These are phyloP conservation scores for Salvia rosmarinus DNA, from an alignment of 257 asterid genomes.

Conservation along the genomic window DNA sequence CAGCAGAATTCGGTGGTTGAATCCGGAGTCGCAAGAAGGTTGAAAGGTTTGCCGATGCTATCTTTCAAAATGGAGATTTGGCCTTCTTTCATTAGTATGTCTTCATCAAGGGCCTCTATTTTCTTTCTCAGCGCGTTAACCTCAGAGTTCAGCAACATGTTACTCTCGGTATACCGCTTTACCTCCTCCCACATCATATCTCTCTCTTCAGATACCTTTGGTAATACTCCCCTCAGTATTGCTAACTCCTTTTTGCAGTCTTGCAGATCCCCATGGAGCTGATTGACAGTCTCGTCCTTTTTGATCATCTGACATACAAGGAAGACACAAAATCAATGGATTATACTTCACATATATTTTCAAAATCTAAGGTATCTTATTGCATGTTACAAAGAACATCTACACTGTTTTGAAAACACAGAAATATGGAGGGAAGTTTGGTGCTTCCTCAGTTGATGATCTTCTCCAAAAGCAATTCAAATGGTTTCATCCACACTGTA, in stretches of 20 bases:
- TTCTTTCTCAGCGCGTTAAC: constrained; percentile 69
- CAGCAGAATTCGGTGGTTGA: constrained; percentile 51
- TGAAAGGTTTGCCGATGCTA: constrained; percentile 67
- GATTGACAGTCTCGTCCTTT: constrained; percentile 75
- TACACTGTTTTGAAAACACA: not conserved
- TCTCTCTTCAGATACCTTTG: constrained; percentile 89
- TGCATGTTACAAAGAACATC: not conserved
- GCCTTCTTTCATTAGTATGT: constrained; percentile 87
- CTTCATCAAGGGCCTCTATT: constrained; percentile 89
- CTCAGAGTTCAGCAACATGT: constrained; percentile 78
- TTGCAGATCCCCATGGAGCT: constrained; percentile 73
- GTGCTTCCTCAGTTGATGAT: not conserved
- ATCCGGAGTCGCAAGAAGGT: constrained; percentile 83
- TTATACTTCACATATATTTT: not conserved
- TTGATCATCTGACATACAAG: constrained; percentile 61
- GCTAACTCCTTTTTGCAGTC: constrained; percentile 73
- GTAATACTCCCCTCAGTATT: constrained; percentile 69
- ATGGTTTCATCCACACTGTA: not conserved
- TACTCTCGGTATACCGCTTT: constrained; percentile 68
- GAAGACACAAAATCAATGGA: not conserved
- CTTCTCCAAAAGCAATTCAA: not conserved
- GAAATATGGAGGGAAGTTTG: not conserved
- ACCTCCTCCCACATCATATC: constrained; percentile 91
- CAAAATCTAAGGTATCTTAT: not conserved
- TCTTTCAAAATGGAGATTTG: constrained; percentile 91